Evolutionary conservation across 1,284 basidiomycete genomes (phyloP).

Genomic region (Cutaneotrichosporon cavernicola): DNA sequence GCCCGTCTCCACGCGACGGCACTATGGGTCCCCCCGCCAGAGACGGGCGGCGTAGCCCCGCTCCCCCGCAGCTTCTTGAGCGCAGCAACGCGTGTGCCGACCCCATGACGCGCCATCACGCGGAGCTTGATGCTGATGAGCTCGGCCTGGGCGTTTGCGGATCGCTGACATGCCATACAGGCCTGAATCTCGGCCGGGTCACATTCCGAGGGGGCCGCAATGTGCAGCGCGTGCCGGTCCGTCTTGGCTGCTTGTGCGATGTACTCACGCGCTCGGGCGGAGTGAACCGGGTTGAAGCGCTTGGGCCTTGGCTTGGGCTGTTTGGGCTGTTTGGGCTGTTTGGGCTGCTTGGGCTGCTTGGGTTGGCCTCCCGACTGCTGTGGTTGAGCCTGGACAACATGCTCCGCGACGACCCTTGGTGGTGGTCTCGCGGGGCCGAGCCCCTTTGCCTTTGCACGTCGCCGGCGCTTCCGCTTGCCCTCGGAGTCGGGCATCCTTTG

Average conservation of each 20-base stretch:
- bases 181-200: background rate
- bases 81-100: background rate
- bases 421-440: no score
- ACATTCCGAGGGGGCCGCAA: background rate
- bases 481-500: background rate
- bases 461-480: background rate
- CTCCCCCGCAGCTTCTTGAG: background rate
- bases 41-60: background rate
- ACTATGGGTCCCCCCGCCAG: background rate
- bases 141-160: background rate
- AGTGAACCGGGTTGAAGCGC: background rate
- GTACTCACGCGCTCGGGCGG: background rate
- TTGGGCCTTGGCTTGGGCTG: background rate
- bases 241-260: background rate
- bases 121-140: background rate
- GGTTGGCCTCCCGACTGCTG: no score
- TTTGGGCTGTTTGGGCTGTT: no score
- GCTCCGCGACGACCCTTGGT: no score
- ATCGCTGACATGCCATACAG: background rate
- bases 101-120: background rate
- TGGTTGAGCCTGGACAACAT: no score
- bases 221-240: constrained; percentile 8
- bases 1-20: background rate
- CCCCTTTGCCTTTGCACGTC: background rate
- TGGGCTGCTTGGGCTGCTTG: background rate